Base-by-base conservation (phyloP, 495 filamentous ascomycete genomes). In the Podospora fimiseda region DNA sequence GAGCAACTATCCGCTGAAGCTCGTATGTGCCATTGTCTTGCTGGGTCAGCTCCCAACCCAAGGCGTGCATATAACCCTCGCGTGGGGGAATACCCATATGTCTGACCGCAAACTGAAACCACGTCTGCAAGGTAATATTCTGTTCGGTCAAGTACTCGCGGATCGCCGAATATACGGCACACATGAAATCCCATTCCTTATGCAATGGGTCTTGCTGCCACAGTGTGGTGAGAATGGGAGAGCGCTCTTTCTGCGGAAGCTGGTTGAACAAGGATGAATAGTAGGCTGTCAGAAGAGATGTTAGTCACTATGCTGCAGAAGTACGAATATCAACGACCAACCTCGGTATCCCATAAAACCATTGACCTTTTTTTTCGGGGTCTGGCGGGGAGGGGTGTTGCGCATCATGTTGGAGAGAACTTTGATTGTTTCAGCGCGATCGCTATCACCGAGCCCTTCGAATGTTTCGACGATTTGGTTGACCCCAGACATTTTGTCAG, bases 121-220 rank as follows among this genome's bases (percentile, higher is more conserved):
- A 63, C 13, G 24, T 42, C 21, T 63, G 55, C 38, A 63, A 53
- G 13, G 58, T 46, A 9, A 65, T 42, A 2, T 56, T 52, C 9
- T 56, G 50, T 16, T 55, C 38, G n/a, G 51, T 52, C 16, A 65
- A 40, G 3, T 57, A 56, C 16, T 40, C 43, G 15, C 63, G 58
- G 38, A 61, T 63, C 0, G 44, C 39, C 6, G 60, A 65, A 27
- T 65, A 65, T 9, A 62, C 55, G 9, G 55, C 53, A 20, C 55
- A 63, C 60, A 63, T 53, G 48, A 63, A 59, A 44, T 65, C 50
- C 58, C 58, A 63, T 18, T 63, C 63, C n/a, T 59, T 56, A 37
- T 63, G 60, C 30, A 59, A 57, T 1, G 55, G 50, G 16, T 61
- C 58, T 21, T 57, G 43, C 40, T 55, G 53, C 63, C 58, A 63